Conservation (phyloP, 371 early-diverging fungal species). For the Blakeslea trispora region DNA sequence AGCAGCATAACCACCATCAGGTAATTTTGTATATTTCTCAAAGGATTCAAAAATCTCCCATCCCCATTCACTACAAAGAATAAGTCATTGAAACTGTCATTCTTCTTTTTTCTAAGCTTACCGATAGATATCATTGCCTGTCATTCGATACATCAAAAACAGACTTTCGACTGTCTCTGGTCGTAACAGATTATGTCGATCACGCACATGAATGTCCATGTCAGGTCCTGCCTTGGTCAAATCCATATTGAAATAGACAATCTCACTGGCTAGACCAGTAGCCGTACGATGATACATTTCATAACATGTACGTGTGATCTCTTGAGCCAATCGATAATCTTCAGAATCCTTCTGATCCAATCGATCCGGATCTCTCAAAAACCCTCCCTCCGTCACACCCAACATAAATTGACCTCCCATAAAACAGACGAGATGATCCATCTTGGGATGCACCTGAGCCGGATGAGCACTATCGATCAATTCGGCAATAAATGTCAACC, state of each 20-base stretch:
- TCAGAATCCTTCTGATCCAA: conserved; percentile 40
- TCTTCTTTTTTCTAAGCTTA: conserved; percentile 28
- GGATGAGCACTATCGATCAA: conserved; percentile 36
- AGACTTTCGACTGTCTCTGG: conserved; percentile 93
- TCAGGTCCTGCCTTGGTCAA: conserved; percentile 49
- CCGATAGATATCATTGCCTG: conserved; percentile 78
- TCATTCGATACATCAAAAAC: conserved; percentile 82
- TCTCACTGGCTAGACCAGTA: conserved; percentile 85
- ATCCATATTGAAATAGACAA: conserved; percentile 59
- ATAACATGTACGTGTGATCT: conserved; percentile 78
- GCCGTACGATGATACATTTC: conserved; percentile 80
- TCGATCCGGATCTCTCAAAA: conserved; percentile 20
- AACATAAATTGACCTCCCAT: conserved; percentile 84
- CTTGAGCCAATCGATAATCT: conserved; percentile 73
- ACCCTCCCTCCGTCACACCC: conserved; percentile 67
- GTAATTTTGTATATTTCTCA: conserved; percentile 73
- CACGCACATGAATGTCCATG: conserved; percentile 61
- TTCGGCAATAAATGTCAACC: conserved; percentile 77
- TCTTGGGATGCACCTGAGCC: conserved; percentile 57
- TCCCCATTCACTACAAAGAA: conserved; percentile 77
- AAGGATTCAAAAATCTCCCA: conserved; percentile 87
- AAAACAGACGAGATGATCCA: conserved; percentile 96
- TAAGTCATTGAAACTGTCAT: too few species aligned
- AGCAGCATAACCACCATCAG: conserved; percentile 76
- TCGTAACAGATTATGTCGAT: conserved; percentile 73